Evolutionary conservation across 2,329 filamentous ascomycete species (phyloP).

Genomic region (Colletotrichum tropicale): DNA sequence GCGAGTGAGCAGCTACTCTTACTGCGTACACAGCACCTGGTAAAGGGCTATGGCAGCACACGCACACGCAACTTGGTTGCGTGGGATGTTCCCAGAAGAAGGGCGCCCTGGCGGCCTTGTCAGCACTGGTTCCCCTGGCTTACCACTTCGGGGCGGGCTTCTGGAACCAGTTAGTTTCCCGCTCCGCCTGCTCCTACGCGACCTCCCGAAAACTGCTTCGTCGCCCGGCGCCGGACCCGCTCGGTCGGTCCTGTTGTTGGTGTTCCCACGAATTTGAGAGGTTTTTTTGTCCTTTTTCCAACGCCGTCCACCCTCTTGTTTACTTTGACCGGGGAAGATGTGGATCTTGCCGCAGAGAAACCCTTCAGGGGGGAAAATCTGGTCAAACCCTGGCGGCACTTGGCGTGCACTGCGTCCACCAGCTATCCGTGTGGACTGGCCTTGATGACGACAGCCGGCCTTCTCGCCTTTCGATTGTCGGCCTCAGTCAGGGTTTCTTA

Average conservation of each 20-base stretch:
- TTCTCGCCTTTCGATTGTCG: background rate
- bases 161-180: slow-evolving; percentile 15
- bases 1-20: too few relatives aligned
- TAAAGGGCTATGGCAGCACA: too few relatives aligned
- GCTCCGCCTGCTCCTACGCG: background rate
- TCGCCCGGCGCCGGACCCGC: slow-evolving; percentile 17
- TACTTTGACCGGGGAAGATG: background rate
- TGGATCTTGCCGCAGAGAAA: background rate
- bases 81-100: background rate
- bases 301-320: background rate
- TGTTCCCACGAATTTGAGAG: background rate
- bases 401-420: background rate
- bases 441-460: background rate
- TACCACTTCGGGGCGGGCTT: slow-evolving; percentile 2
- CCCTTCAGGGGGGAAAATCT: background rate
- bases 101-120: background rate
- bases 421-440: background rate
- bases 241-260: background rate
- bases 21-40: too few relatives aligned
- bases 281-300: background rate
- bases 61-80: background rate
- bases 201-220: slow-evolving; percentile 15
- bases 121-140: background rate
- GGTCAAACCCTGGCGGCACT: background rate
- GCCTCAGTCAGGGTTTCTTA: background rate